These are phyloP conservation scores for Fusarium phyllophilum DNA, from an alignment of 2,329 filamentous ascomycete species.

Conservation along the genomic window DNA sequence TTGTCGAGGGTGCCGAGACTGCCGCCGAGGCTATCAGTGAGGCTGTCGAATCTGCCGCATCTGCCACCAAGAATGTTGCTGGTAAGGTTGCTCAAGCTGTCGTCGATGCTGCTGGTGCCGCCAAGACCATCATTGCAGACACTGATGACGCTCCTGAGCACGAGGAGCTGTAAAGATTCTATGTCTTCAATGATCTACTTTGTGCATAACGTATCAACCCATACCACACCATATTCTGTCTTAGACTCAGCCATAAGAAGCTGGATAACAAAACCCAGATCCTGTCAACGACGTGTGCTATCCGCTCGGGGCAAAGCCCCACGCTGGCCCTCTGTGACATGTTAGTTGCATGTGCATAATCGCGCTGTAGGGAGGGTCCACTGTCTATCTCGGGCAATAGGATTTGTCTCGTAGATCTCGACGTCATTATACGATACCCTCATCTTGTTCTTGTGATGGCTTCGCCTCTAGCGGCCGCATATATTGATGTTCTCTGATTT, in stretches of 20 bases:
- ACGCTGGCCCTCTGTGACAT: slow-evolving; percentile 14
- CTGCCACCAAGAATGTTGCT: slow-evolving; percentile 51
- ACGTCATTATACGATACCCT: slow-evolving; percentile 28
- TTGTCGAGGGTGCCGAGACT: slow-evolving; percentile 40
- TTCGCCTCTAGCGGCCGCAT: neutral
- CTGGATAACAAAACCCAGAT: slow-evolving; percentile 3
- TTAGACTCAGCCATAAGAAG: slow-evolving; percentile 7
- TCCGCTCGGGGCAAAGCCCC: neutral
- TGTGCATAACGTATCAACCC: slow-evolving; percentile 14
- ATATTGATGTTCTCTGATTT: neutral
- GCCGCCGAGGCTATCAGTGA: slow-evolving; percentile 48
- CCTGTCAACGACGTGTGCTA: slow-evolving; percentile 12
- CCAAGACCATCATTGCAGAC: slow-evolving; percentile 63
- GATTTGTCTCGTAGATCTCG: slow-evolving; percentile 29
- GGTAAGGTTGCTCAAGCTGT: slow-evolving; percentile 59
- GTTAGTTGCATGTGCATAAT: slow-evolving; percentile 19
- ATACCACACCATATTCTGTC: neutral
- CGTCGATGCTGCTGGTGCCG: slow-evolving; percentile 61
- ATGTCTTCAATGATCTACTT: slow-evolving; percentile 15
- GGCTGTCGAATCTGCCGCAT: slow-evolving; percentile 50
- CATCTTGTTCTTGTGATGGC: neutral
- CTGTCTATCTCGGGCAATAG: slow-evolving; percentile 1
- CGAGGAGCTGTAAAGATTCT: slow-evolving; percentile 63
- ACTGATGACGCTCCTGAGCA: slow-evolving; percentile 67
- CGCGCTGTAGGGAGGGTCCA: slow-evolving; percentile 15